Evolutionary conservation across 495 filamentous ascomycete genomes (phyloP).

Genomic region (Xylaria sp.): DNA sequence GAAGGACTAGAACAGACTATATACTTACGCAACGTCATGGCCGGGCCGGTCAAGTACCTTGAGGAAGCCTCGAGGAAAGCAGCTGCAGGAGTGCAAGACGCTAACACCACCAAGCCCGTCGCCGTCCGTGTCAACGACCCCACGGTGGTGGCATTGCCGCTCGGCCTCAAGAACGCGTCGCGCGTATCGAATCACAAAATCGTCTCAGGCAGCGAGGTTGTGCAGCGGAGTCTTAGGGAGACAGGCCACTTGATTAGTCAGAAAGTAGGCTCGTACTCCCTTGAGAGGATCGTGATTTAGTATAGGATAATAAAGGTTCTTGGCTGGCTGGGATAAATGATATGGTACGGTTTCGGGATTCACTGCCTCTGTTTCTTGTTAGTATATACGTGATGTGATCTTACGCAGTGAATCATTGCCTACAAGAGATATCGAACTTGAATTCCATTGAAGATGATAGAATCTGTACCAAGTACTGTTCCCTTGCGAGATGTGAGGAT

Average conservation of each 20-base stretch:
- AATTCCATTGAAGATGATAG: background rate
- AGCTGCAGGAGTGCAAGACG: background rate
- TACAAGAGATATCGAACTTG: background rate
- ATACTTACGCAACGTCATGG: constrained; percentile 69
- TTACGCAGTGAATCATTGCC: background rate
- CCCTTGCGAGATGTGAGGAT: background rate
- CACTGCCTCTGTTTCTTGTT: background rate
- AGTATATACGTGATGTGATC: background rate
- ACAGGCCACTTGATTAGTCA: constrained; percentile 74
- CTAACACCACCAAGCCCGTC: constrained; percentile 23
- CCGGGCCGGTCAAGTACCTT: constrained; percentile 73
- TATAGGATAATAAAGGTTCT: background rate
- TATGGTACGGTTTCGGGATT: background rate
- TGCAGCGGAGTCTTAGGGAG: constrained; percentile 68
- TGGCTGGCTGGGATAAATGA: background rate
- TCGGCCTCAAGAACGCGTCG: constrained; percentile 74
- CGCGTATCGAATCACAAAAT: constrained; percentile 62
- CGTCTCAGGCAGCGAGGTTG: constrained; percentile 66
- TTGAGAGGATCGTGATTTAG: constrained; percentile 67
- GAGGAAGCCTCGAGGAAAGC: constrained; percentile 50
- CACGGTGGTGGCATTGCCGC: constrained; percentile 57
- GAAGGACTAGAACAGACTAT: constrained; percentile 78
- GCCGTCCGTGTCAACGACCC: constrained; percentile 38
- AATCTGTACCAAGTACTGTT: background rate
- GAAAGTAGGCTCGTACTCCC: constrained; percentile 76